phyloP scores from a whole-genome alignment of 2,329 filamentous ascomycete genomes.

The Trichothecium sympodiale region DNA sequence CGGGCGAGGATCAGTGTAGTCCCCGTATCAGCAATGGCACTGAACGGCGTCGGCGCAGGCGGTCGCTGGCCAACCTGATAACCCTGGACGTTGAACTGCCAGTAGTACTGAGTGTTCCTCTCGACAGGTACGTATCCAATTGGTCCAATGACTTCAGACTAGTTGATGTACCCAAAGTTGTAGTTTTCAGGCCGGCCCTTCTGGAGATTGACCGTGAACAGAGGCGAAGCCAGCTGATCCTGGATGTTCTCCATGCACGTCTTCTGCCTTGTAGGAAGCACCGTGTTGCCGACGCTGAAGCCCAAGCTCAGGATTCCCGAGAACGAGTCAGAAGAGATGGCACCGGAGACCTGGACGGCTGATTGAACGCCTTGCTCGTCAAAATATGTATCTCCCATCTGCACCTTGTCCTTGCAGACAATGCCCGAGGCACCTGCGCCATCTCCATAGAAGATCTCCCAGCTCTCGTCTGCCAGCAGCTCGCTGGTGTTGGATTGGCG shows the following conservation, averaged over 20 bases:
- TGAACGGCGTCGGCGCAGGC: too few species aligned
- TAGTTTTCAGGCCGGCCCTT: slow-evolving; percentile 22
- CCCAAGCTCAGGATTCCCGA: slow-evolving; percentile 25
- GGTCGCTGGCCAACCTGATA: slow-evolving; percentile 43
- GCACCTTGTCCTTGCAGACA: slow-evolving; percentile 56
- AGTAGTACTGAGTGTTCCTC: slow-evolving; percentile 44
- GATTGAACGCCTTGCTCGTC: slow-evolving; percentile 54
- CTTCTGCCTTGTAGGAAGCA: slow-evolving; percentile 17
- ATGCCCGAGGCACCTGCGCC: slow-evolving; percentile 50
- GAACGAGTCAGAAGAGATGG: slow-evolving; percentile 22
- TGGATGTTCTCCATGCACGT: slow-evolving; percentile 26
- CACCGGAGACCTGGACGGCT: slow-evolving; percentile 43
- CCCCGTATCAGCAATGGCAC: slow-evolving; percentile 58
- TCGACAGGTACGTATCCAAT: slow-evolving; percentile 45
- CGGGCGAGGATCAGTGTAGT: slow-evolving; percentile 53
- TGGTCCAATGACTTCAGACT: slow-evolving; percentile 40
- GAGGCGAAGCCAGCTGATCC: slow-evolving; percentile 13
- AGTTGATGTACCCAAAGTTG: slow-evolving; percentile 41
- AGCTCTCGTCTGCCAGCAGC: slow-evolving; percentile 29
- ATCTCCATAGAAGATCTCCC: slow-evolving; percentile 56
- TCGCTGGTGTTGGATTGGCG: slow-evolving; percentile 28
- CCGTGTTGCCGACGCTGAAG: slow-evolving; percentile 19
- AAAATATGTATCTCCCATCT: slow-evolving; percentile 47
- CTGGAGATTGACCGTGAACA: slow-evolving; percentile 25
- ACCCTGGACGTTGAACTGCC: slow-evolving; percentile 46